phyloP scores from a whole-genome alignment of 108 stramenopile genomes.

The Cyclostephanos tholiformis region DNA sequence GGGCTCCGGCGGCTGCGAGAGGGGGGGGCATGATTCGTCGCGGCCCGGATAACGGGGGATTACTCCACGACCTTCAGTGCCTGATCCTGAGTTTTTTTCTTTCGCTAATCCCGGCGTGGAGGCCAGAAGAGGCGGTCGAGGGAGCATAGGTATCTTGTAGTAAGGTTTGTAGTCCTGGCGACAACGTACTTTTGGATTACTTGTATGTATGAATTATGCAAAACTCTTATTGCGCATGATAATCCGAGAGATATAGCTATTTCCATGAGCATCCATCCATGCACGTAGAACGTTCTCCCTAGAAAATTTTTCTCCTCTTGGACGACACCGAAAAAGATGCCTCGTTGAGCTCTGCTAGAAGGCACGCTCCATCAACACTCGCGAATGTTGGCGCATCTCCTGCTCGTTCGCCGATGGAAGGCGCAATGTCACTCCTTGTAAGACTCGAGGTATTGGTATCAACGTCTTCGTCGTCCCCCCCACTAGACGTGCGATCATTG shows the following conservation, averaged over 20 bases:
- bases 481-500: too few species aligned
- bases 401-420: background rate
- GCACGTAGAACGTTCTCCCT: too few species aligned
- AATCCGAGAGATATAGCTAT: background rate
- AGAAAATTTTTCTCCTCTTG: background rate
- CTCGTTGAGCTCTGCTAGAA: background rate
- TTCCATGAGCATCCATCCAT: too few species aligned
- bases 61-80: constrained; percentile 37
- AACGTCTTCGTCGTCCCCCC: background rate
- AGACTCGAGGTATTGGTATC: background rate
- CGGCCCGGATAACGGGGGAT: constrained; percentile 29
- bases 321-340: background rate
- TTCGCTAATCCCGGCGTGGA: constrained; percentile 50
- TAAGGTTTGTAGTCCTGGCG: background rate
- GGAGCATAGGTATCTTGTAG: background rate
- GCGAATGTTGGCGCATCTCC: too few species aligned
- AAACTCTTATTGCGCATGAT: background rate
- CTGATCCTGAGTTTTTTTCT: constrained; percentile 44
- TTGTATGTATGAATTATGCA: background rate
- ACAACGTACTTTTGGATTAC: too few species aligned
- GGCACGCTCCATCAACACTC: background rate
- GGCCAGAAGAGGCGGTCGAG: constrained; percentile 33
- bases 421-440: background rate
- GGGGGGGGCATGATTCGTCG: constrained; percentile 31
- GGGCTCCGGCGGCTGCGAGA: background rate